Conservation (phyloP, 1,284 basidiomycete species). For the Austropuccinia psidii region DNA sequence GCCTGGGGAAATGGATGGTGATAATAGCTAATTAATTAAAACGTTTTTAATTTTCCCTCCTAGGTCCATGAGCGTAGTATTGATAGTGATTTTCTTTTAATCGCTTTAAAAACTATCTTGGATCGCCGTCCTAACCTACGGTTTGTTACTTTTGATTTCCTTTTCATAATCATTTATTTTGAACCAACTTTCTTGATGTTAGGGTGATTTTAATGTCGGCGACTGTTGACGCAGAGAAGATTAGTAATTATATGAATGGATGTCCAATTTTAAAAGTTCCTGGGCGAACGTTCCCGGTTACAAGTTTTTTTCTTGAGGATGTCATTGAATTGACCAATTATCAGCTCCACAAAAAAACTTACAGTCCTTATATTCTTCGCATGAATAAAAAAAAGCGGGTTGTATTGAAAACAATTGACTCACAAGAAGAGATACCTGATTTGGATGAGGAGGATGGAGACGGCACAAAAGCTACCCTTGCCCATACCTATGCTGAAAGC, state of each 20-base stretch:
- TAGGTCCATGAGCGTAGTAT: conserved; percentile 86
- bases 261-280: conserved; percentile 85
- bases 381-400: conserved; percentile 25
- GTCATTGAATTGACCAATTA: conserved; percentile 81
- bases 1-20: too few species aligned
- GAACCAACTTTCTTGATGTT: not conserved
- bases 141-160: conserved; percentile 49
- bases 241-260: conserved; percentile 83
- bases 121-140: conserved; percentile 72
- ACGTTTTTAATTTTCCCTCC: not conserved
- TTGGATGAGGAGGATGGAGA: conserved; percentile 22
- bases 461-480: conserved; percentile 32
- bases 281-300: conserved; percentile 94
- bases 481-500: conserved; percentile 49
- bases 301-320: conserved; percentile 81
- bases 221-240: conserved; percentile 87
- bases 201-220: conserved; percentile 97
- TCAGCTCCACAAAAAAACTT: conserved; percentile 59
- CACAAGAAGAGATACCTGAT: conserved; percentile 15
- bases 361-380: conserved; percentile 63
- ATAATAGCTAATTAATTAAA: too few species aligned
- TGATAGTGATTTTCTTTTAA: conserved; percentile 93
- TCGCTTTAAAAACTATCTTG: conserved; percentile 85
- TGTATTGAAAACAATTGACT: not conserved
- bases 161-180: not conserved